Conservation (phyloP, 2,329 filamentous ascomycete genomes). For the Lecanicillium sp. region DNA sequence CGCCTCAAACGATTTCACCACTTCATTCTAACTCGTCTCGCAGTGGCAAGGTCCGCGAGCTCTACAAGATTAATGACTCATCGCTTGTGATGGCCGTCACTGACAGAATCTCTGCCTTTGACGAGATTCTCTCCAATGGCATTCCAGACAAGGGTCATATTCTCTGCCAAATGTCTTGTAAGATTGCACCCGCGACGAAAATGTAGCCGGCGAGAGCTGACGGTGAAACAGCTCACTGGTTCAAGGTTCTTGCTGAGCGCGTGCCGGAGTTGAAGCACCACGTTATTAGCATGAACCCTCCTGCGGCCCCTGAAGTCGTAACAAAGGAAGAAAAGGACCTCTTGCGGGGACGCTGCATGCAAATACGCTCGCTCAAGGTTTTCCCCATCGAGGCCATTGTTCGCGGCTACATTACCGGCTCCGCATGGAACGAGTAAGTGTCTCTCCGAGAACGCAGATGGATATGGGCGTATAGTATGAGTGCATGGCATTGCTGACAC, state of each 20-base stretch:
- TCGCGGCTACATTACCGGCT: slow-evolving; percentile 84
- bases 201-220: no score
- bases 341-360: slow-evolving; percentile 64
- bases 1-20: not conserved
- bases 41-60: slow-evolving; percentile 66
- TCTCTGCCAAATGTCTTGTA: slow-evolving; percentile 31
- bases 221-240: slow-evolving; percentile 40
- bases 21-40: not conserved
- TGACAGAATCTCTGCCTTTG: slow-evolving; percentile 91
- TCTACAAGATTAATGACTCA: slow-evolving; percentile 61
- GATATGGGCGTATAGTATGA: no score
- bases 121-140: slow-evolving; percentile 76
- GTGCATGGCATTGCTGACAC: no score
- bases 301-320: slow-evolving; percentile 21
- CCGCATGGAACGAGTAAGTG: slow-evolving; percentile 64
- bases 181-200: not conserved
- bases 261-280: slow-evolving; percentile 44
- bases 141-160: slow-evolving; percentile 47
- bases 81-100: slow-evolving; percentile 77
- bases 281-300: slow-evolving; percentile 38
- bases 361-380: slow-evolving; percentile 64
- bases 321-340: slow-evolving; percentile 38
- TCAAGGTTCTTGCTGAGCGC: slow-evolving; percentile 35
- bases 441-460: no score
- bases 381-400: slow-evolving; percentile 58